phyloP scores from a whole-genome alignment of 768 basidiomycete species.

The Russula foetens region DNA sequence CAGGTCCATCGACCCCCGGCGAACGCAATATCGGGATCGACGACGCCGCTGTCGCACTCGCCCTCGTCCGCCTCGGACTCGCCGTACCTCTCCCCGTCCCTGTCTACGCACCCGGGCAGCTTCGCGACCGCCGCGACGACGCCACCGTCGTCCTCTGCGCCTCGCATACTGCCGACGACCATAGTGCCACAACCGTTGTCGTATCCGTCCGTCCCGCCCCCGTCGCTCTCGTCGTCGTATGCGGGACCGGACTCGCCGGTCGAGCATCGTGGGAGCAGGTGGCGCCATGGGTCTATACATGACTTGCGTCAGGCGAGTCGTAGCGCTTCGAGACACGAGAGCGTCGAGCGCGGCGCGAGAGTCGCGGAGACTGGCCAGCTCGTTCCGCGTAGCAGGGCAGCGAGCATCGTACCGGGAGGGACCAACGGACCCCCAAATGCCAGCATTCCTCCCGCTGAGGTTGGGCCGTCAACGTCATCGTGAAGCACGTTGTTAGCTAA shows the following conservation, averaged over 20 bases:
- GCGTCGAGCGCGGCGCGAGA: conserved; percentile 55
- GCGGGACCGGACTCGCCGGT: conserved; percentile 21
- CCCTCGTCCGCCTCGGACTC: conserved; percentile 41
- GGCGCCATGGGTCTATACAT: conserved; percentile 26
- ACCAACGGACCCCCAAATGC: neutral
- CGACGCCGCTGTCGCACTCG: conserved; percentile 58
- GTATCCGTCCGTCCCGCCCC: conserved; percentile 80
- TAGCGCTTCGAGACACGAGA: conserved; percentile 43
- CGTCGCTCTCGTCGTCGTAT: conserved; percentile 61
- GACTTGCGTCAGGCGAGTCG: conserved; percentile 28
- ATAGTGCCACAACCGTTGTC: conserved; percentile 41
- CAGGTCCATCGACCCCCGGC: conserved; percentile 51
- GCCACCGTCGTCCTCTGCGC: conserved; percentile 61
- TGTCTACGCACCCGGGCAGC: conserved; percentile 46
- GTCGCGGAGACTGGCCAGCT: conserved; percentile 64
- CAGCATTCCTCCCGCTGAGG: neutral
- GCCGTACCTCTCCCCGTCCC: conserved; percentile 51
- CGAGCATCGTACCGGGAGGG: conserved; percentile 13
- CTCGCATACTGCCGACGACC: conserved; percentile 39
- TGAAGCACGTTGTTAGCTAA: neutral
- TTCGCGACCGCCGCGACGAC: conserved; percentile 62
- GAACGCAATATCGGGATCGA: conserved; percentile 41
- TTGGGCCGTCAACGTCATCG: conserved; percentile 2
- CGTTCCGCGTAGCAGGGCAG: conserved; percentile 28
- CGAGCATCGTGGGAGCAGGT: conserved; percentile 27